Percentiles rank a stretch among this genome's conserved stretches.
Conservation (phyloP, 768 basidiomycete species). For the Paxillus involutus region DNA sequence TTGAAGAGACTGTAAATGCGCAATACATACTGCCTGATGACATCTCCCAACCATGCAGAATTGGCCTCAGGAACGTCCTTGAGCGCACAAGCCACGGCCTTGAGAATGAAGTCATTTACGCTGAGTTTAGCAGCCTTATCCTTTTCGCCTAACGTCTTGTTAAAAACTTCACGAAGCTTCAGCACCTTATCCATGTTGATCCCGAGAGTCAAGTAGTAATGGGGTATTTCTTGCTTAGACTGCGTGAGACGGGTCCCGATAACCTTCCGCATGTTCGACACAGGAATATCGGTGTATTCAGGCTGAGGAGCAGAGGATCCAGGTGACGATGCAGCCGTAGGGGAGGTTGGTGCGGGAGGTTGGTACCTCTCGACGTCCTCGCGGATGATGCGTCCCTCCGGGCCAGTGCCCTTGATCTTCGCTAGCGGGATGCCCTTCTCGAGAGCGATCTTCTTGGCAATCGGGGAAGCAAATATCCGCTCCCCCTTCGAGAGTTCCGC, state of each 20-base stretch:
- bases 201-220: conserved; percentile 95
- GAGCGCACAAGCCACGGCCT: conserved; percentile 88
- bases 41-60: conserved; percentile 95
- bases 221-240: conserved; percentile 93
- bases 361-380: conserved; percentile 94
- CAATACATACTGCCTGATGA: conserved; percentile 82
- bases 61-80: conserved; percentile 97
- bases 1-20: background rate
- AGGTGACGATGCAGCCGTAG: conserved; percentile 44
- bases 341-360: conserved; percentile 43
- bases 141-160: conserved; percentile 81
- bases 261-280: conserved; percentile 91
- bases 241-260: conserved; percentile 90
- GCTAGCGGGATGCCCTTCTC: conserved; percentile 90
- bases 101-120: conserved; percentile 98
- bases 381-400: conserved; percentile 90
- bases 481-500: conserved; percentile 63
- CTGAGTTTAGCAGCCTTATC: conserved; percentile 92
- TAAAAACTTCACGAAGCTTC: conserved; percentile 95
- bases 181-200: conserved; percentile 95
- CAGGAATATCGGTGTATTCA: conserved; percentile 87
- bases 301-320: conserved; percentile 50
- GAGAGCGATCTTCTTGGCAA: conserved; percentile 96
- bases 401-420: conserved; percentile 91
- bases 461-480: conserved; percentile 91